Evolutionary conservation across 495 filamentous ascomycete genomes (phyloP).

Genomic region (Coniosporium apollinis): DNA sequence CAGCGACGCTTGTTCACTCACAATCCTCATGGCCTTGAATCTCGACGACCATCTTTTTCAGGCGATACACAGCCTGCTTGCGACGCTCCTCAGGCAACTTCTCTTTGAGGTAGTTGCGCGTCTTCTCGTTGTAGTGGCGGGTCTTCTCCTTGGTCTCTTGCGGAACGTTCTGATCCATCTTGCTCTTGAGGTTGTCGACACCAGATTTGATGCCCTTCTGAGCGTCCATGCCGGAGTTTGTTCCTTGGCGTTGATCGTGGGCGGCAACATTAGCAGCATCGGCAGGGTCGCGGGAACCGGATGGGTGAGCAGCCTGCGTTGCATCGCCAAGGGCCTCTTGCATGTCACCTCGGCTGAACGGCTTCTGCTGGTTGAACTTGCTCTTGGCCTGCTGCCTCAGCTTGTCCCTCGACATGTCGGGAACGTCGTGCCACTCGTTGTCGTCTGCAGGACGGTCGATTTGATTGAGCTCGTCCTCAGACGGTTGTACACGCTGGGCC

Average conservation of each 20-base stretch:
- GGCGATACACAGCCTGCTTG: constrained; percentile 76
- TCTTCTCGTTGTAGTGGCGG: constrained; percentile 37
- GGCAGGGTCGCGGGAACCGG: constrained; percentile 33
- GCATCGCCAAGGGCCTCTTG: constrained; percentile 39
- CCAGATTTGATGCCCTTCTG: constrained; percentile 32
- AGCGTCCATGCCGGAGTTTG: constrained; percentile 36
- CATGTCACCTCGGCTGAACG: constrained; percentile 33
- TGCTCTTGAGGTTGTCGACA: constrained; percentile 31
- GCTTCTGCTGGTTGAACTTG: constrained; percentile 46
- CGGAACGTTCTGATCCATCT: constrained; percentile 34
- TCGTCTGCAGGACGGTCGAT: constrained; percentile 75
- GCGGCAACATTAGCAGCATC: constrained; percentile 28
- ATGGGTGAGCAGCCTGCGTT: constrained; percentile 33
- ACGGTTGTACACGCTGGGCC: constrained; percentile 61
- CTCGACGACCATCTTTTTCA: constrained; percentile 97
- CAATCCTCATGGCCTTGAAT: constrained; percentile 86
- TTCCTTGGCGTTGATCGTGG: constrained; percentile 30
- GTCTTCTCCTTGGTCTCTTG: constrained; percentile 46
- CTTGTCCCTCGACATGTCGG: constrained; percentile 54
- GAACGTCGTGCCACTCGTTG: constrained; percentile 86
- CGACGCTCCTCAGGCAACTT: constrained; percentile 91
- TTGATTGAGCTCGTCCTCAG: constrained; percentile 55
- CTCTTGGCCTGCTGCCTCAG: constrained; percentile 49
- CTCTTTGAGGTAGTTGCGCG: constrained; percentile 53
- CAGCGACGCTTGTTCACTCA: too few species aligned